Evolutionary conservation across 140 eudicot species (phyloP), one percentile per base, ranked within the genome.

Genomic region (Bidens hawaiensis): DNA sequence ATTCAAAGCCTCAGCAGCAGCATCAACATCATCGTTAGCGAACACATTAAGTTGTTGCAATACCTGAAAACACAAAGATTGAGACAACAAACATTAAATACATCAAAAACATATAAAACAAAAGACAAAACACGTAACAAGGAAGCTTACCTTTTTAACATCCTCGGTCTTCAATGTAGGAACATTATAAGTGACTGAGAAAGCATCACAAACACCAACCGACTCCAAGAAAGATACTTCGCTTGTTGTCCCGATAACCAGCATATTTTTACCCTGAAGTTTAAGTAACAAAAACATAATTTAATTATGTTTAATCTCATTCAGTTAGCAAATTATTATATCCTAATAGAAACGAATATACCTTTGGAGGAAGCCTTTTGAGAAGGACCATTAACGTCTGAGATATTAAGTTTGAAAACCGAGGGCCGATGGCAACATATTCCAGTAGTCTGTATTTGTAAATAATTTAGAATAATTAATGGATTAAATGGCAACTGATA

Each of bases 311-410:
- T 16, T 28, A 27, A 2, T 28, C 1, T 27, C 60, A 1, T 25
- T 47, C 46, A 40, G 11, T n/a, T n/a, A n/a, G n/a, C n/a, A n/a
- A 9, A 30, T 30, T 30, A 1, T 9, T 30, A 1, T 30, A 30
- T 1, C 38, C 21, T 5, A n/a, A 26, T 15, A 53, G 4, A 24
- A 62, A 54, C 36, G 14, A 26, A 27, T 49, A 43, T 56, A 88
- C 99, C 97, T 85, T 82, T 19, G 99, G 99, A 71, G 99, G 99
- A 58, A 88, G 94, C 64, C 99, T 77, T 73, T 94, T 94, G 60
- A 94, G 83, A 53, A 94, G 94, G 69, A 94, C 99, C 95, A 94
- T 62, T 69, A 94, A 78, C 62, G 99, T 94, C 77, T 94, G 99
- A 63, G 97, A 84, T 27, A 94, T 89, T 52, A 94, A 67, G 79